phyloP scores from a whole-genome alignment of 768 basidiomycete species.

The Imleria badia region DNA sequence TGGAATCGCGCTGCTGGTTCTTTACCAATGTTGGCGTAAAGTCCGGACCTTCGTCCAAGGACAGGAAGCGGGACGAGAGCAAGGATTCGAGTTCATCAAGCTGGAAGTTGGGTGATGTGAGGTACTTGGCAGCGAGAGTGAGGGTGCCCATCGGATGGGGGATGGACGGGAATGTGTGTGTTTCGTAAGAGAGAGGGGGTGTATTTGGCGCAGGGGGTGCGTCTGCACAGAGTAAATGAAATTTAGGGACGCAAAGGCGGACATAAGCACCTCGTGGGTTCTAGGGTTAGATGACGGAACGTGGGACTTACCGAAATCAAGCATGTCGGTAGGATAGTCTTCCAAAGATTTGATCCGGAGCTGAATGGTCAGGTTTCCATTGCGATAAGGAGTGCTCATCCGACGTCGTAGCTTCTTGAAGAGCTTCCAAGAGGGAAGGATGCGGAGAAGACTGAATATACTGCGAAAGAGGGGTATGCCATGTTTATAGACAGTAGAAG shows the following conservation, averaged over 20 bases:
- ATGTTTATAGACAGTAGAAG: constrained; percentile 82
- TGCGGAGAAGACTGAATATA: constrained; percentile 62
- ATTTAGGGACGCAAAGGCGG: constrained; percentile 19
- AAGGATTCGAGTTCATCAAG: constrained; percentile 77
- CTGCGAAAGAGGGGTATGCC: constrained; percentile 81
- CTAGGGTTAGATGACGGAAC: constrained; percentile 26
- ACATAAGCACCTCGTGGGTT: constrained; percentile 33
- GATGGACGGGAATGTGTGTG: constrained; percentile 63
- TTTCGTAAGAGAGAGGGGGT: constrained; percentile 46
- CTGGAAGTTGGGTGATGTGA: constrained; percentile 65
- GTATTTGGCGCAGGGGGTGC: constrained; percentile 39
- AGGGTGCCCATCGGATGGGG: constrained; percentile 69
- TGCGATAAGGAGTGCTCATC: constrained; percentile 36
- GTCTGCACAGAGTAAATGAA: constrained; percentile 27
- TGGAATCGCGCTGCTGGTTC: constrained; percentile 59
- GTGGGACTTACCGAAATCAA: constrained; percentile 40
- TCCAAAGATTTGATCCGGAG: constrained; percentile 43
- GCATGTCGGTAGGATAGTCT: constrained; percentile 26
- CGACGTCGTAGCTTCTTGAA: constrained; percentile 56
- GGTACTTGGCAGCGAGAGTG: constrained; percentile 60
- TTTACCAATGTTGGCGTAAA: constrained; percentile 74
- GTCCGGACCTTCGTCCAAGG: constrained; percentile 60
- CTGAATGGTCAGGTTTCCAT: constrained; percentile 48
- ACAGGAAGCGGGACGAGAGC: constrained; percentile 70
- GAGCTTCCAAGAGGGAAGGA: constrained; percentile 77